Base-by-base conservation (phyloP, 148 eudicot species). In the Fagopyrum esculentum region DNA sequence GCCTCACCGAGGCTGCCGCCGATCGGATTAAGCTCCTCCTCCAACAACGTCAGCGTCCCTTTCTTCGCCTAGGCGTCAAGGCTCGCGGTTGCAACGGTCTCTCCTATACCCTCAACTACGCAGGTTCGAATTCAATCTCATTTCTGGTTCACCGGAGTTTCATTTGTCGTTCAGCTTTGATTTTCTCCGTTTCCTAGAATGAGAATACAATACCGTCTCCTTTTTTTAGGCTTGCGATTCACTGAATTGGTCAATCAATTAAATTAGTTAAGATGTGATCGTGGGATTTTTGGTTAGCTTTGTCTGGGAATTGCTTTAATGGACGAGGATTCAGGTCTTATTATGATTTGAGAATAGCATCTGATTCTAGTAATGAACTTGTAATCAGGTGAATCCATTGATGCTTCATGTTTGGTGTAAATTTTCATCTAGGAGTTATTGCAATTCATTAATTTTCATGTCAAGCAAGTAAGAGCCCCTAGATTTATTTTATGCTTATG, bases 11-110 rank as follows among this genome's bases (percentile, higher is more conserved):
- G 44, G 78, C 88, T 59, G 97, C 97, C 13, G 97, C 97, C 50
- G 74, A 75, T 11, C 86, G 97, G 54, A 81, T 92, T 72, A 85
- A 87, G 69, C 81, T 88, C 40, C 92, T 92, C 64, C 83, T 89
- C 7, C 82, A 83, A 22, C 88, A 81, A 61, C 87, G 92, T 15
- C 88, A 86, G 48, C 88, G 91, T 35, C 46, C 86, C 48, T 89
- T 73, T 49, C 91, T 91, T 57, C 87, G 85, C 73, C 90, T 91
- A 54, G 93, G 97, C 48, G 93, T 91, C 79, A 89, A 91, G 82
- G 87, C 97, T 77, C 93, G 97, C 72, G 97, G 91, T 29, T 91
- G 97, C 85, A 91, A 91, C 75, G 97, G 91, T 78, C 85, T 89
- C 73, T 89, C 92, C 9, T 89, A 86, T 74, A 89, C 92, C 78